phyloP scores from a whole-genome alignment of 768 basidiomycete species.

The Cyclocybe cylindracea region DNA sequence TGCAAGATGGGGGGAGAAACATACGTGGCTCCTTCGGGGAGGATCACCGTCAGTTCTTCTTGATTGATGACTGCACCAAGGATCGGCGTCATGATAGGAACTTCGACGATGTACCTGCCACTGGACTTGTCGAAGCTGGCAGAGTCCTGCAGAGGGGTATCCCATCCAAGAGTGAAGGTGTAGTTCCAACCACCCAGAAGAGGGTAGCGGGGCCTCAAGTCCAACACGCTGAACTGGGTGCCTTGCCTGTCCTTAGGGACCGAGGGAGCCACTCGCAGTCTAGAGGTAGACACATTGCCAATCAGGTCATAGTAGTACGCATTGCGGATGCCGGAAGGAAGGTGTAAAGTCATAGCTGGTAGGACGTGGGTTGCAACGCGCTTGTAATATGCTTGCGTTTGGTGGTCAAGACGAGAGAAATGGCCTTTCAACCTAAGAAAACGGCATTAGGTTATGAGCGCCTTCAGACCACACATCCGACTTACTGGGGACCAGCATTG shows the following conservation, averaged over 20 bases:
- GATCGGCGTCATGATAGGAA: conserved; percentile 85
- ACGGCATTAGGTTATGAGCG: conserved; percentile 5
- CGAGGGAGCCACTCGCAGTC: conserved; percentile 70
- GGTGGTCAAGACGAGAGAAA: conserved; percentile 90
- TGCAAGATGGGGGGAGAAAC: not conserved
- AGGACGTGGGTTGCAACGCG: conserved; percentile 70
- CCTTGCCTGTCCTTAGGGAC: conserved; percentile 54
- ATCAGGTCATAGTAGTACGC: conserved; percentile 90
- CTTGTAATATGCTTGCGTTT: conserved; percentile 71
- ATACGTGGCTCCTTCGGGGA: conserved; percentile 95
- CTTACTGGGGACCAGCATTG: conserved; percentile 90
- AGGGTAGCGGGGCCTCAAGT: conserved; percentile 89
- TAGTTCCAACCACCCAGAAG: conserved; percentile 98
- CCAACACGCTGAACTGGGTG: conserved; percentile 67
- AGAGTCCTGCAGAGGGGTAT: conserved; percentile 79
- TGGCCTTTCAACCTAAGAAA: conserved; percentile 83
- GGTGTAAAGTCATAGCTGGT: conserved; percentile 69
- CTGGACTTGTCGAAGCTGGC: conserved; percentile 62
- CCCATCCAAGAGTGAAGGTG: conserved; percentile 92
- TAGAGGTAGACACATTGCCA: conserved; percentile 96
- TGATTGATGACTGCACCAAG: conserved; percentile 81
- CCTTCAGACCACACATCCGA: conserved; percentile 13
- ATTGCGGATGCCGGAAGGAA: conserved; percentile 81
- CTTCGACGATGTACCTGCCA: conserved; percentile 69
- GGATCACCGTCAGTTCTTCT: conserved; percentile 74